These are phyloP conservation scores for Mycosphaerella sp. DNA, from an alignment of 2,329 filamentous ascomycete genomes.

Conservation along the genomic window DNA sequence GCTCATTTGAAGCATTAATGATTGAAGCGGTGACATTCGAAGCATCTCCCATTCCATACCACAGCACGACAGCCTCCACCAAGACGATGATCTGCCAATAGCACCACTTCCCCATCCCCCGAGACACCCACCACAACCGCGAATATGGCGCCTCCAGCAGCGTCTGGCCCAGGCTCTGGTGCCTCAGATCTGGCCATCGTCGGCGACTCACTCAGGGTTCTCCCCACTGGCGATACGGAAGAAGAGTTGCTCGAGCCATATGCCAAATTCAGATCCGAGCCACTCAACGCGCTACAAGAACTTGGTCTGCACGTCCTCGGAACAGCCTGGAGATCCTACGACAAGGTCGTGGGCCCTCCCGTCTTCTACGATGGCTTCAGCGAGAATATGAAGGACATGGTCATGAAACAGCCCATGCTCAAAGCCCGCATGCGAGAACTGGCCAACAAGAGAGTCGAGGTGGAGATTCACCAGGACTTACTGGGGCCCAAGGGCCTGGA, in stretches of 20 bases:
- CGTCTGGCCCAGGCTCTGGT: slow-evolving; percentile 1
- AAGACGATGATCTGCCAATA: not conserved
- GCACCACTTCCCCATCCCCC: not conserved
- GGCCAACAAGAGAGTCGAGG: slow-evolving; percentile 63
- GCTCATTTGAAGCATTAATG: too few species aligned
- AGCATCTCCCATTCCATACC: not conserved
- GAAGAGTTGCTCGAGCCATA: slow-evolving; percentile 72
- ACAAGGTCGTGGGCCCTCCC: slow-evolving; percentile 80
- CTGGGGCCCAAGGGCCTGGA: slow-evolving; percentile 47
- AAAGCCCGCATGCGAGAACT: slow-evolving; percentile 68
- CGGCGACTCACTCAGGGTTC: slow-evolving; percentile 40
- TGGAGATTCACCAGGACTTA: slow-evolving; percentile 71
- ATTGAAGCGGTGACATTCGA: too few species aligned
- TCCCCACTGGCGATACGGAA: slow-evolving; percentile 47
- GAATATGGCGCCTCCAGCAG: slow-evolving; percentile 8
- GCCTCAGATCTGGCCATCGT: slow-evolving; percentile 42
- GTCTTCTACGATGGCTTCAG: slow-evolving; percentile 90
- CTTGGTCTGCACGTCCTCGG: slow-evolving; percentile 89
- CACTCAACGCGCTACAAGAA: slow-evolving; percentile 79
- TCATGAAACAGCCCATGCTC: slow-evolving; percentile 70
- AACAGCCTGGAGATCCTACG: slow-evolving; percentile 91
- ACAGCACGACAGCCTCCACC: not conserved
- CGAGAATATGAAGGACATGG: slow-evolving; percentile 75
- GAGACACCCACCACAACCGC: not conserved
- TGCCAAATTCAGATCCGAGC: slow-evolving; percentile 72